Conservation (phyloP, 768 basidiomycete genomes). For the Podaxis rugospora region DNA sequence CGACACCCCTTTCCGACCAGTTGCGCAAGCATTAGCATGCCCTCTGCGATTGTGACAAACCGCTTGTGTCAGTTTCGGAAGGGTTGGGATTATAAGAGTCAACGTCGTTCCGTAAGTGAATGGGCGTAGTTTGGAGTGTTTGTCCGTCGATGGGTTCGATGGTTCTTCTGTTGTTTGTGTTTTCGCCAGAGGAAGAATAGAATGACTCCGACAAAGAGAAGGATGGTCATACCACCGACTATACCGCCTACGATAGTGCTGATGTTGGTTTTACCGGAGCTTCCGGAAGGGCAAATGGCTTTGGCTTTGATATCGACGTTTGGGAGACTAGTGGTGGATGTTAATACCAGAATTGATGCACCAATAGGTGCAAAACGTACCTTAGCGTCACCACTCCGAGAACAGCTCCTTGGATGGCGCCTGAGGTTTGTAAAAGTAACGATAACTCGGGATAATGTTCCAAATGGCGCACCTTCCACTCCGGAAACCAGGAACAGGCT, state of each 20-base stretch:
- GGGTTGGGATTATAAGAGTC: neutral
- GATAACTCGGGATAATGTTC: neutral
- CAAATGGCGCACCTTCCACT: conserved; percentile 9
- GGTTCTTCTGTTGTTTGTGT: neutral
- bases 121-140: neutral
- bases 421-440: conserved; percentile 1
- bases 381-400: conserved; percentile 23
- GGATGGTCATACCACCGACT: conserved; percentile 6
- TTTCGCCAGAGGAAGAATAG: conserved; percentile 4
- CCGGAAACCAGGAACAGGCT: conserved; percentile 1
- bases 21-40: no score
- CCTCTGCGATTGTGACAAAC: neutral
- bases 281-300: neutral
- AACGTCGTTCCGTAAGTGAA: neutral
- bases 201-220: neutral
- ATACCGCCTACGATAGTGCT: conserved; percentile 14
- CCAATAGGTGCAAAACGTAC: conserved; percentile 13
- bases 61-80: neutral
- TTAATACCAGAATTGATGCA: neutral
- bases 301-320: conserved; percentile 3
- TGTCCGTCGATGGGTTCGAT: neutral
- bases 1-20: no score
- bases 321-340: neutral
- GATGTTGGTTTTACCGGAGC: neutral
- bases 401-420: conserved; percentile 30